Base-by-base conservation (phyloP, 148 eudicot species). In the Silene uniflora region DNA sequence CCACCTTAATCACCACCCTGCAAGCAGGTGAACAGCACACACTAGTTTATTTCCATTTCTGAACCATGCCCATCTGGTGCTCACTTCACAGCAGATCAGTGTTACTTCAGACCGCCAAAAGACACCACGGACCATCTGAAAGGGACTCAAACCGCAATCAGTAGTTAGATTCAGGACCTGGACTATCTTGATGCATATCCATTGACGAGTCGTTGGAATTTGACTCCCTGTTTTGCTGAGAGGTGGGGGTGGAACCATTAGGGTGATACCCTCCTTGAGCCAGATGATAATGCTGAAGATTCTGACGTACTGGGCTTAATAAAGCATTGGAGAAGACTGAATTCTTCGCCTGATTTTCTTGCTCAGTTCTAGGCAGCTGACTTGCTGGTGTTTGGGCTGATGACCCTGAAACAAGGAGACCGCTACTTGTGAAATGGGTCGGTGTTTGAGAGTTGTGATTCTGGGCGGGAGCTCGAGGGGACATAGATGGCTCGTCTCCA, bases 151-250 rank as follows among this genome's bases (percentile, higher is more conserved):
- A 73, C 27, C 42, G 63, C 66, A 49, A 64, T 90, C 86, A 88
- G 78, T 80, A 83, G 81, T 83, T 80, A 76, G 92, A 84, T 75
- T 87, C 91, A 39, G 86, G 91, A 56, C 81, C 84, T 46, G 95
- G 89, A 78, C 91, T 90, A 77, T 89, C 96, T 67, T 91, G 79
- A 74, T 91, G 88, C 97, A 93, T 91, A 71, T 93, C 97, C 98
- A 93, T 91, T 16, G 90, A 81, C 12, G 97, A 87, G 80, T 91
- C 98, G 62, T 85, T 86, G 24, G 85, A 78, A 65, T 89, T 87
- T 6, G 85, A 69, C 63, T 89, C 88, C 80, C 88, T 69, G 71
- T 69, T 88, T 78, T 79, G 91, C 22, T 59, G 80, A 62, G 79
- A 47, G 10, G 79, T 64, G 46, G 85, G 75, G 22, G 82, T 81